Evolutionary conservation across 352 stramenopile genomes (phyloP).

Genomic region (Phytopythium aichiense): DNA sequence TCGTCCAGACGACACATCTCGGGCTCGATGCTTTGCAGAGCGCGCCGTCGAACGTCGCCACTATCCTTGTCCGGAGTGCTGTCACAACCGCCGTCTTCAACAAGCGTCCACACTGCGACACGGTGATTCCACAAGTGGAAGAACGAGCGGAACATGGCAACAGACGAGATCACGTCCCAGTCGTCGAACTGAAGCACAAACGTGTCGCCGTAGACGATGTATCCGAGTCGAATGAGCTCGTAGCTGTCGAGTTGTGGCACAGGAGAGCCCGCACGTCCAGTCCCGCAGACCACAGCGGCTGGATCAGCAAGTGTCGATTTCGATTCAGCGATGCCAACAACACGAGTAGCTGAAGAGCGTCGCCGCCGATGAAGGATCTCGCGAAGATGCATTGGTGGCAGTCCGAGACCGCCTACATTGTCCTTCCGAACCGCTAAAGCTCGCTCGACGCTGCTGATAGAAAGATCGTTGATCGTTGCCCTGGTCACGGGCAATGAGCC

Average conservation of each 20-base stretch:
- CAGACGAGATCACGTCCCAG: conserved; percentile 10
- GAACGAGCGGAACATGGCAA: not conserved
- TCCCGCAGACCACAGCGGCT: not conserved
- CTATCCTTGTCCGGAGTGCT: not conserved
- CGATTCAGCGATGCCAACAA: too few relatives aligned
- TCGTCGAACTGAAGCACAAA: conserved; percentile 12
- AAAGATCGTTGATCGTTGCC: not conserved
- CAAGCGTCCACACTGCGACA: conserved; percentile 6
- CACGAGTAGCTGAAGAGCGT: not conserved
- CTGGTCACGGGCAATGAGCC: conserved; percentile 11
- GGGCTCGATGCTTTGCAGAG: not conserved
- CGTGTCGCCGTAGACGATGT: conserved; percentile 13
- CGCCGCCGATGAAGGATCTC: not conserved
- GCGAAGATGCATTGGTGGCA: conserved; percentile 4
- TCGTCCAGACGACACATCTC: conserved; percentile 10
- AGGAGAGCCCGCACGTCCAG: too few relatives aligned
- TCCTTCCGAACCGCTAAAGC: conserved; percentile 9
- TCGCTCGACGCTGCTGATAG: conserved; percentile 15
- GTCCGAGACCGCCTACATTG: conserved; percentile 7
- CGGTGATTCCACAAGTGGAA: conserved; percentile 12
- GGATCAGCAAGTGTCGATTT: not conserved
- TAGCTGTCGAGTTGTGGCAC: conserved; percentile 2
- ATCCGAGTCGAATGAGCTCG: conserved; percentile 17
- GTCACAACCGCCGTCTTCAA: not conserved
- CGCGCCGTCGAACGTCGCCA: not conserved